Percentiles rank a stretch among this genome's conserved stretches.
These are phyloP conservation scores for Diplogelasinospora grovesii DNA, from an alignment of 495 filamentous ascomycete species.

Conservation along the genomic window DNA sequence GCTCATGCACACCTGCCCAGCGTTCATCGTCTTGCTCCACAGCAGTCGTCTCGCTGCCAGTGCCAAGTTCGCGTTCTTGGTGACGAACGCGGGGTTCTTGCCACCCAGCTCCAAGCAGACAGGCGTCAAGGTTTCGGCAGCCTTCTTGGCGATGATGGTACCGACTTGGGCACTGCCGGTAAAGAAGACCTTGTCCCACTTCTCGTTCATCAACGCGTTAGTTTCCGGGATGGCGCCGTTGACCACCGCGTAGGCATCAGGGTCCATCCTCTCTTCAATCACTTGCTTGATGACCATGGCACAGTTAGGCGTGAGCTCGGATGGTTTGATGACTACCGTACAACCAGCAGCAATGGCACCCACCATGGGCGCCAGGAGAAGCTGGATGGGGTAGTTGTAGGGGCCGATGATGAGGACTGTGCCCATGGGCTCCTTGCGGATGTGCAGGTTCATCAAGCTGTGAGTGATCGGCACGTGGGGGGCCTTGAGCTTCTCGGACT, in stretches of 20 bases:
- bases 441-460: slow-evolving; percentile 61
- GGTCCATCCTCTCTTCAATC: slow-evolving; percentile 66
- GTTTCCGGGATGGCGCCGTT: slow-evolving; percentile 78
- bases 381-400: slow-evolving; percentile 86
- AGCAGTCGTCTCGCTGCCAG: slow-evolving; percentile 78
- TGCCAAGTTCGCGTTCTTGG: slow-evolving; percentile 68
- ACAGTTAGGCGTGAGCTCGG: slow-evolving; percentile 66
- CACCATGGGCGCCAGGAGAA: slow-evolving; percentile 69
- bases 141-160: slow-evolving; percentile 83
- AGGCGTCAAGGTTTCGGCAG: slow-evolving; percentile 85
- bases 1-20: slow-evolving; percentile 81
- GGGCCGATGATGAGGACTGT: slow-evolving; percentile 79
- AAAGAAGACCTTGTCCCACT: slow-evolving; percentile 98
- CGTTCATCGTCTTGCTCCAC: slow-evolving; percentile 81
- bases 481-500: slow-evolving; percentile 61
- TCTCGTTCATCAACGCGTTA: slow-evolving; percentile 72
- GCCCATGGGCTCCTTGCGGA: slow-evolving; percentile 86
- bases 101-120: slow-evolving; percentile 87
- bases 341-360: slow-evolving; percentile 91
- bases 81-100: slow-evolving; percentile 82
- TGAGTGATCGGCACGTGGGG: slow-evolving; percentile 62
- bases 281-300: slow-evolving; percentile 76
- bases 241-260: slow-evolving; percentile 65
- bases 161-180: slow-evolving; percentile 74
- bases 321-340: slow-evolving; percentile 83